phyloP scores from a whole-genome alignment of 768 basidiomycete species.

The Pulveroboletus ravenelii region DNA sequence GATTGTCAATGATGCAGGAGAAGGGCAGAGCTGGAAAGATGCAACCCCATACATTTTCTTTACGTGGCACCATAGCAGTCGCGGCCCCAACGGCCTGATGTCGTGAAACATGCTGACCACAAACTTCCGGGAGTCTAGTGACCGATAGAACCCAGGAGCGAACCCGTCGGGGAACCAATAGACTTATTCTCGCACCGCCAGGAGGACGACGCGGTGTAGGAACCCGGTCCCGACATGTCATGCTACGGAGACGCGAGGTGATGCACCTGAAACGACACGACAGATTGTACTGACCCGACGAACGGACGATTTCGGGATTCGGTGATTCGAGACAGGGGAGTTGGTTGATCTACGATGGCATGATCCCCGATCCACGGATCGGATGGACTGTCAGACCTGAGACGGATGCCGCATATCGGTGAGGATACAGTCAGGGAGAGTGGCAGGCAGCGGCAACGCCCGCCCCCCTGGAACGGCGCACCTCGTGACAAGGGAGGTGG shows the following conservation, averaged over 20 bases:
- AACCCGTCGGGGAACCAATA: no score
- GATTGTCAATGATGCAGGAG: background rate
- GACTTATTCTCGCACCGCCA: no score
- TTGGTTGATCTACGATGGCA: background rate
- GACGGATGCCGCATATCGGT: slow-evolving; percentile 3
- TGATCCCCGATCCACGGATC: slow-evolving; percentile 3
- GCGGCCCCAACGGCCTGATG: background rate
- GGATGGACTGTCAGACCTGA: slow-evolving; percentile 1
- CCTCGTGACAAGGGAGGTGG: slow-evolving; percentile 1
- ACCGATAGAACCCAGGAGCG: background rate
- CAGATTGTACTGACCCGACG: background rate
- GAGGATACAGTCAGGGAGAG: background rate
- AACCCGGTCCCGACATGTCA: background rate
- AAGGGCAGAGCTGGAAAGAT: background rate
- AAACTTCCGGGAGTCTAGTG: no score
- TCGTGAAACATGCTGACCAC: background rate
- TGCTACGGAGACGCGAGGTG: background rate
- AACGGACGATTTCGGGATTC: background rate
- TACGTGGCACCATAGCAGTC: background rate
- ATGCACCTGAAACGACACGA: background rate
- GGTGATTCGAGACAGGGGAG: background rate
- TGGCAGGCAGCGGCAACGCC: background rate
- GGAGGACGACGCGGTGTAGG: background rate
- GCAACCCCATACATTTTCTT: background rate
- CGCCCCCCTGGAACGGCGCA: background rate